Conservation (phyloP, 148 eudicot species). For the Agrostemma githago region DNA sequence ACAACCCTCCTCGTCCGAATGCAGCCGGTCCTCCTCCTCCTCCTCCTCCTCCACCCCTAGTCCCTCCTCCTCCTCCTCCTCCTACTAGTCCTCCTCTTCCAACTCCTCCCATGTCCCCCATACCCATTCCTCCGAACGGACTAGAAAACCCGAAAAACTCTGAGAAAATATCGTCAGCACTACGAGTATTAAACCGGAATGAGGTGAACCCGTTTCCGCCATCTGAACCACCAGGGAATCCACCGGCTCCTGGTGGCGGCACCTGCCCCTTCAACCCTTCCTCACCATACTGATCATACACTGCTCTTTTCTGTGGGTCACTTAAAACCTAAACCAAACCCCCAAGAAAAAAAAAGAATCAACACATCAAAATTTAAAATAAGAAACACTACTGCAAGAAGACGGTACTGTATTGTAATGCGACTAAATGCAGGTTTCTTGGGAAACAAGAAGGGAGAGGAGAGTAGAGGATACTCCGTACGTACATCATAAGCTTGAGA, state of each 20-base stretch:
- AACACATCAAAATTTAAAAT: background rate
- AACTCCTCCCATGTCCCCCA: conserved; percentile 48
- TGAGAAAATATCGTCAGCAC: conserved; percentile 73
- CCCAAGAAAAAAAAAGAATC: background rate
- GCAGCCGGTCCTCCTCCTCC: conserved; percentile 21
- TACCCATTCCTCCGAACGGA: conserved; percentile 62
- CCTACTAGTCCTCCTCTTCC: conserved; percentile 32
- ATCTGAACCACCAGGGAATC: conserved; percentile 26
- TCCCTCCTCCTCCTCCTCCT: conserved; percentile 30
- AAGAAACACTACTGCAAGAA: too few relatives aligned
- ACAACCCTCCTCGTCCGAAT: conserved; percentile 43
- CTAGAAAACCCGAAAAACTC: conserved; percentile 72
- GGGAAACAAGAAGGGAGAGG: background rate
- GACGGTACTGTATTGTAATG: background rate
- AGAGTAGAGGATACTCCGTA: background rate
- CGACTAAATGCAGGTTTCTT: background rate
- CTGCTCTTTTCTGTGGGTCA: conserved; percentile 71
- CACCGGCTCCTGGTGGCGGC: conserved; percentile 57
- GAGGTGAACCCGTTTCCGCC: conserved; percentile 30
- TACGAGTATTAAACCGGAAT: conserved; percentile 59
- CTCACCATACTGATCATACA: conserved; percentile 81
- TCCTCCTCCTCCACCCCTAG: conserved; percentile 23
- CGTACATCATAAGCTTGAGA: conserved; percentile 15
- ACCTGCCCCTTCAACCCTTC: conserved; percentile 78
- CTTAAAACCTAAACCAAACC: conserved; percentile 55